Evolutionary conservation across 352 stramenopile species (phyloP).

Genomic region (Globisporangium cederbergense): DNA sequence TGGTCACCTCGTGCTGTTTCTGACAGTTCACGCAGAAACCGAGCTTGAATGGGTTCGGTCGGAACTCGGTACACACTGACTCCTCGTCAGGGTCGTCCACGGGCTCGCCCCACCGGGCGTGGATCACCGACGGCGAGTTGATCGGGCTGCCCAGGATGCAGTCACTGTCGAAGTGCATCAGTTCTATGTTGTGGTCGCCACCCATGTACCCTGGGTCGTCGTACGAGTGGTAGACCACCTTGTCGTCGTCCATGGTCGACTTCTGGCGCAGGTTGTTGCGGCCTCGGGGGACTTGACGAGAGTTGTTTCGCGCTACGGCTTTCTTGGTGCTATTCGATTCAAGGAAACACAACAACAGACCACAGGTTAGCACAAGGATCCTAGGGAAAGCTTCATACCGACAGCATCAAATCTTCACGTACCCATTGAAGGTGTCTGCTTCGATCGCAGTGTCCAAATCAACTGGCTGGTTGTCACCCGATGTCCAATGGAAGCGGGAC

Average conservation of each 20-base stretch:
- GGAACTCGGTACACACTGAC: slow-evolving; percentile 75
- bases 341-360: not conserved
- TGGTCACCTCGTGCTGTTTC: slow-evolving; percentile 84
- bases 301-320: slow-evolving; percentile 7
- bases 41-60: slow-evolving; percentile 81
- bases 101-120: slow-evolving; percentile 81
- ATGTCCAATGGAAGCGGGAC: slow-evolving; percentile 25
- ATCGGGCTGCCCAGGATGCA: slow-evolving; percentile 72
- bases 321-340: slow-evolving; percentile 6
- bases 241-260: slow-evolving; percentile 26
- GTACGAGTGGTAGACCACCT: slow-evolving; percentile 68
- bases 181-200: slow-evolving; percentile 41
- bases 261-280: slow-evolving; percentile 28
- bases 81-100: slow-evolving; percentile 83
- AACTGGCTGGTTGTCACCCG: slow-evolving; percentile 18
- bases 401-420: not conserved
- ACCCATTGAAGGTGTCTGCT: slow-evolving; percentile 20
- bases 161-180: slow-evolving; percentile 73
- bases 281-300: slow-evolving; percentile 21
- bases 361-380: not conserved
- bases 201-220: slow-evolving; percentile 72
- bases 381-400: too few species aligned
- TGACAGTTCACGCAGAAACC: slow-evolving; percentile 89
- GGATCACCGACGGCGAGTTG: slow-evolving; percentile 77
- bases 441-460: slow-evolving; percentile 24